These are phyloP conservation scores for Yamadazyma diddensiae DNA, from an alignment of 1,139 yeast genomes.

Conservation along the genomic window DNA sequence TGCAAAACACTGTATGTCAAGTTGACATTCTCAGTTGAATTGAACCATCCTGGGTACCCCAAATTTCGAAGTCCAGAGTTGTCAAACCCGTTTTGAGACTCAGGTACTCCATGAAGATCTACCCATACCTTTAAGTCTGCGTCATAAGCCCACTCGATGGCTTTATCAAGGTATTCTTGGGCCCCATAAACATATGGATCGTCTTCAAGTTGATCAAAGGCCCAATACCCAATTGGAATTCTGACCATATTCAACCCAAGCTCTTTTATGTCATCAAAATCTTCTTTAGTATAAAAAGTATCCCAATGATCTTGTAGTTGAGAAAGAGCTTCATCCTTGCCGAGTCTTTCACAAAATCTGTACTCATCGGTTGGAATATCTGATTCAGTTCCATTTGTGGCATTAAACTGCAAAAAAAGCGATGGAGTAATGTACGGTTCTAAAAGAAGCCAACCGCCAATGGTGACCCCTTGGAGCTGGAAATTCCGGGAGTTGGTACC, in stretches of 20 bases:
- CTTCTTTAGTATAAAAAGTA: constrained; percentile 72
- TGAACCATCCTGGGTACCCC: constrained; percentile 49
- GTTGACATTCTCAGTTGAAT: constrained; percentile 42
- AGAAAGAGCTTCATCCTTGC: constrained; percentile 52
- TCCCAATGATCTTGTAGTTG: constrained; percentile 73
- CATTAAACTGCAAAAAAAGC: constrained; percentile 52
- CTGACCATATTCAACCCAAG: constrained; percentile 84
- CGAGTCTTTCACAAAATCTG: constrained; percentile 62
- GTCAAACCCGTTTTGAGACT: constrained; percentile 95
- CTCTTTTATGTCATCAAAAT: constrained; percentile 56
- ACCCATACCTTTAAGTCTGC: constrained; percentile 77
- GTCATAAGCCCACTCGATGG: constrained; percentile 70
- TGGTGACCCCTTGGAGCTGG: constrained; percentile 63
- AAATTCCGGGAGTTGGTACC: constrained; percentile 13
- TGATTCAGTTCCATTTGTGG: constrained; percentile 27
- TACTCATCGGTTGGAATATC: constrained; percentile 84
- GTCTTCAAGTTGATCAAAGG: constrained; percentile 55
- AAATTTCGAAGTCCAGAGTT: constrained; percentile 83
- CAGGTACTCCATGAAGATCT: constrained; percentile 94
- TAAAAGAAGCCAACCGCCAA: constrained; percentile 90
- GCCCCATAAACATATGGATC: constrained; percentile 95
- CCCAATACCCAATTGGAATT: constrained; percentile 97
- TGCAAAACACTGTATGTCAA: constrained; percentile 51
- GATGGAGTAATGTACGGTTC: constrained; percentile 87
- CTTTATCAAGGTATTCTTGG: constrained; percentile 65